phyloP scores from a whole-genome alignment of 2,329 filamentous ascomycete species.

The Beauveria scarabaeidicola region DNA sequence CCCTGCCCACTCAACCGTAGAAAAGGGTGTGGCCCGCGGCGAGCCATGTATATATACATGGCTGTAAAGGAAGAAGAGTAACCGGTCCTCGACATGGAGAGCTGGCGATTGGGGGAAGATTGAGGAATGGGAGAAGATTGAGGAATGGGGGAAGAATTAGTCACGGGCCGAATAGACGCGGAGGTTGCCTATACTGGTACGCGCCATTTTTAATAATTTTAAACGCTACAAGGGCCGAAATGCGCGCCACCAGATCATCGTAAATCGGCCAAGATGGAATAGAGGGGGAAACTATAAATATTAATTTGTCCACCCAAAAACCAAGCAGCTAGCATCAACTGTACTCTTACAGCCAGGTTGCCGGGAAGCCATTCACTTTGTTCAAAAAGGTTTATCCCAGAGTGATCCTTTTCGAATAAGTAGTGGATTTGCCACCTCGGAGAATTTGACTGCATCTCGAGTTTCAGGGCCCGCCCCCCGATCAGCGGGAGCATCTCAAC shows the following conservation, averaged over 20 bases:
- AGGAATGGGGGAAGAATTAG: background rate
- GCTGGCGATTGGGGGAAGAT: background rate
- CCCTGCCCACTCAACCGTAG: background rate
- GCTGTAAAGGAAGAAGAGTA: background rate
- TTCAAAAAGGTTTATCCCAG: background rate
- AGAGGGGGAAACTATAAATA: no score
- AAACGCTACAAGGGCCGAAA: background rate
- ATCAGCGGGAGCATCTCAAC: slow-evolving; percentile 1
- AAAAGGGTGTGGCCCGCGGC: background rate
- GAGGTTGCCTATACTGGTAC: background rate
- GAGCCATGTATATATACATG: background rate
- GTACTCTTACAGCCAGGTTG: background rate
- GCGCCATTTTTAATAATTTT: background rate
- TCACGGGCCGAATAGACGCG: slow-evolving; percentile 4
- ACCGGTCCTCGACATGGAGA: background rate
- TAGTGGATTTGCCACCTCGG: slow-evolving; percentile 1
- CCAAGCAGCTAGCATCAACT: background rate
- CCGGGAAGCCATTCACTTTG: background rate
- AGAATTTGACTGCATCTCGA: background rate
- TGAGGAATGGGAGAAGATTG: background rate
- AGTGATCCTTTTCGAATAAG: background rate
- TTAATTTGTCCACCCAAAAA: background rate
- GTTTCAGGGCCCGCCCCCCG: background rate
- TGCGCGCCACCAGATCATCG: no score
- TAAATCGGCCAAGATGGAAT: no score